Conservation (phyloP, 1,139 yeast species). For the Pichia sp. region DNA sequence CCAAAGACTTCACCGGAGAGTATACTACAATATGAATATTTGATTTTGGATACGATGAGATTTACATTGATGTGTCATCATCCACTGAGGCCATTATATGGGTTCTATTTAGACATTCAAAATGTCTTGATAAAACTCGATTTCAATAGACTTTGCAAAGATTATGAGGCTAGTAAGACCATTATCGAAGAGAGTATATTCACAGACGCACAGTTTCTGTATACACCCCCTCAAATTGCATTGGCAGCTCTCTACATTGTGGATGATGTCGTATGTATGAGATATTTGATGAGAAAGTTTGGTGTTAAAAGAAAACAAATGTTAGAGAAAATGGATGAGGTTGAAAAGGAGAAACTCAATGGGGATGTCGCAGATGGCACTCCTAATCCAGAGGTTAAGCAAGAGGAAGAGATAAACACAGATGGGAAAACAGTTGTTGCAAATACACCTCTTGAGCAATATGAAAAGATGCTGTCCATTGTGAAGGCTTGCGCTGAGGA, state of each 20-base stretch:
- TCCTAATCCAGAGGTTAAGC: no score
- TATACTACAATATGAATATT: slow-evolving; percentile 72
- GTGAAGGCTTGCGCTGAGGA: slow-evolving; percentile 44
- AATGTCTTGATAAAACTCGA: slow-evolving; percentile 38
- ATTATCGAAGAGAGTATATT: slow-evolving; percentile 57
- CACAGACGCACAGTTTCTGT: slow-evolving; percentile 70
- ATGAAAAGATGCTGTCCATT: slow-evolving; percentile 37
- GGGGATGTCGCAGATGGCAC: no score
- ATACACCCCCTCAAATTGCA: slow-evolving; percentile 93
- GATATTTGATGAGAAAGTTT: slow-evolving; percentile 58
- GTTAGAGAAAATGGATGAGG: slow-evolving; percentile 11
- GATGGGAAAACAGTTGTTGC: no score
- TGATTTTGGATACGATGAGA: slow-evolving; percentile 61
- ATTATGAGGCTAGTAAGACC: slow-evolving; percentile 63
- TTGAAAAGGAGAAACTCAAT: no score
- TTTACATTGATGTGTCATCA: slow-evolving; percentile 85
- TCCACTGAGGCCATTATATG: slow-evolving; percentile 82
- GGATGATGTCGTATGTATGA: slow-evolving; percentile 56
- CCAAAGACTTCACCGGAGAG: slow-evolving; percentile 60
- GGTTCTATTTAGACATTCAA: slow-evolving; percentile 87
- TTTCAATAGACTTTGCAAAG: slow-evolving; percentile 39
- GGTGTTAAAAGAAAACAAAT: slow-evolving; percentile 18
- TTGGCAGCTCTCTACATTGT: slow-evolving; percentile 70
- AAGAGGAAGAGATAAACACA: no score
- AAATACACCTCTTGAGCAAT: slow-evolving; percentile 29